Evolutionary conservation across 805 yeast genomes (phyloP), one percentile per base, ranked within the genome.

Genomic region (Ogataea degrootiae): DNA sequence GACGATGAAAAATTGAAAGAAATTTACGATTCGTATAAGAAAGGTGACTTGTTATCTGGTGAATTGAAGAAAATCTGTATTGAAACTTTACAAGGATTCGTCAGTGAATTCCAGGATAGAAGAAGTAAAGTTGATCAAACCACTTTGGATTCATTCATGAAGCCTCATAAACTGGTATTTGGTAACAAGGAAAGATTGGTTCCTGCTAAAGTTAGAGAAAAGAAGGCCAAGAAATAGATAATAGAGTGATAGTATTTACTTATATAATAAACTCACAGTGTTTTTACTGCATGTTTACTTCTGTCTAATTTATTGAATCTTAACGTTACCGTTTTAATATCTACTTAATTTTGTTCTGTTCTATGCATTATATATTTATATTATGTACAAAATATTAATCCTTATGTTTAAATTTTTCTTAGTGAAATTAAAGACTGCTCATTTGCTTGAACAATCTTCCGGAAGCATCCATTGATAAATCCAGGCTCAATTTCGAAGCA

Each of bases 61-160:
- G 98, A 94, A 69, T 78, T 94, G 83, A 94, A 94, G 76, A 82
- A 87, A 57, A 74, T 82, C 51, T 88, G 97, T 68, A 87, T 87
- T 62, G 85, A 82, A 47, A 81, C 82, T 16, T 74, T 94, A 60
- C 94, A 87, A 67, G 79, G 80, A 53, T 87, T 85, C 60, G 95
- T 94, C 33, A 76, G 73, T 46, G 83, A 68, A 17, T 94, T 91
- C 77, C 99, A 94, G 74, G 87, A 75, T 48, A 79, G 81, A 61
- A 83, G 97, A 66, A 72, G 77, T 34, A 65, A 69, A 49, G 81
- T 92, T 44, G 79, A 82, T 50, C 84, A 85, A 41, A 82, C 71
- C 17, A 68, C 72, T 5, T 71, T 89, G 44, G 79, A 77, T 47
- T 62, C 76, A 49, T 94, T 84, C 65, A 94, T 88, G 92, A 83